Conservation (phyloP, 176 grass and related monocot species). For the Oryza brachyantha region DNA sequence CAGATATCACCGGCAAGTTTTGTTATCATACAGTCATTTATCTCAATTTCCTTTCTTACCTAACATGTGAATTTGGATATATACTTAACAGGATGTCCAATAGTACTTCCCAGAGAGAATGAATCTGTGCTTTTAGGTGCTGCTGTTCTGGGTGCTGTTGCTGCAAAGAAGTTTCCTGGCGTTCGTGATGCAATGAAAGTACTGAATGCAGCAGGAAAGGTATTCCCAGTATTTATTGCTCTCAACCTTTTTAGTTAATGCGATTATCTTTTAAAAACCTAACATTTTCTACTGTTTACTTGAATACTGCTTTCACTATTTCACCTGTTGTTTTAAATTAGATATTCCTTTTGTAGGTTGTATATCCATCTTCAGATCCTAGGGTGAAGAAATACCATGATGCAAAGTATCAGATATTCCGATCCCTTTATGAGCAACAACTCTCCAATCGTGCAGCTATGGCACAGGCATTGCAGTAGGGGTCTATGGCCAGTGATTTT, state of each 20-base stretch:
- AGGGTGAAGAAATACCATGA: slow-evolving; percentile 90
- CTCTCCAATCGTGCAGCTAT: slow-evolving; percentile 60
- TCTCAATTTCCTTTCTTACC: slow-evolving; percentile 1
- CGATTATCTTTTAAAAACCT: neutral
- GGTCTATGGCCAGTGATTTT: neutral
- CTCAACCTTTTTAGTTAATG: neutral
- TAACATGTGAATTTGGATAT: slow-evolving; percentile 27
- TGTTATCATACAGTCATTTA: slow-evolving; percentile 5
- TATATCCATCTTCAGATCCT: slow-evolving; percentile 65
- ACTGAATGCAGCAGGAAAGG: slow-evolving; percentile 82
- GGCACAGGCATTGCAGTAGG: slow-evolving; percentile 58
- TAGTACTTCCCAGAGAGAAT: slow-evolving; percentile 90
- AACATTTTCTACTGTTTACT: neutral
- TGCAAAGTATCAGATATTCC: slow-evolving; percentile 86
- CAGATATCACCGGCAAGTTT: slow-evolving; percentile 63
- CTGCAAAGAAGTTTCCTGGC: slow-evolving; percentile 61
- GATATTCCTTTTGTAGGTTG: slow-evolving; percentile 49
- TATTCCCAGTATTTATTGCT: slow-evolving; percentile 12
- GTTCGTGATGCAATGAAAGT: slow-evolving; percentile 80
- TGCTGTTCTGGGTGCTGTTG: slow-evolving; percentile 87
- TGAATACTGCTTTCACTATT: neutral
- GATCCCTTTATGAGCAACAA: slow-evolving; percentile 84
- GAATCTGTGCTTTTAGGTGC: slow-evolving; percentile 92
- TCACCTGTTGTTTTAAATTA: slow-evolving; percentile 2
- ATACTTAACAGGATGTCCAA: slow-evolving; percentile 56